A percentile compares a stretch with the other conserved stretches of the same genome.
phyloP scores from a whole-genome alignment of 441 rosid species.

The Erodium moschatum region DNA sequence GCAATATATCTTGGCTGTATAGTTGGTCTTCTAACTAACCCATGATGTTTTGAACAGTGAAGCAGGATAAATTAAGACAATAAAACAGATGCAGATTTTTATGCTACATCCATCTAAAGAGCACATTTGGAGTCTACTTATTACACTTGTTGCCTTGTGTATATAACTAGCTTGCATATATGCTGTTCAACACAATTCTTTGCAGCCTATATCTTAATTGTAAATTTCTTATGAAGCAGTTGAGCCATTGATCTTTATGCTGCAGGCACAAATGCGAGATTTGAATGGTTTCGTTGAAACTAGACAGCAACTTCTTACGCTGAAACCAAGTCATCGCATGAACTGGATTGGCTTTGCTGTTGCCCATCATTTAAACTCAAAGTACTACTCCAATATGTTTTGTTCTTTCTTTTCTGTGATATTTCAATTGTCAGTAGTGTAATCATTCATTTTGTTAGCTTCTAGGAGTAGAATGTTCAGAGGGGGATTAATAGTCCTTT shows the following conservation, averaged over 20 bases:
- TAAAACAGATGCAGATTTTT: not conserved
- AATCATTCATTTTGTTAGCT: not conserved
- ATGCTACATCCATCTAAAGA: not conserved
- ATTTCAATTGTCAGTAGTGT: not conserved
- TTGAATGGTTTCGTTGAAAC: conserved; percentile 95
- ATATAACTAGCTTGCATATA: conserved; percentile 5
- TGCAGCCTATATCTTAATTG: not conserved
- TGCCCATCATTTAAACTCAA: conserved; percentile 82
- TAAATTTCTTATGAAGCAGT: not conserved
- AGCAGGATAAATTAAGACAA: conserved; percentile 1
- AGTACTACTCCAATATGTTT: conserved; percentile 41
- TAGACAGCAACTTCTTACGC: conserved; percentile 83
- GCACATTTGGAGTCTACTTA: not conserved
- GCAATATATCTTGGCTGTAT: conserved; percentile 9
- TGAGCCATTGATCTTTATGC: conserved; percentile 15
- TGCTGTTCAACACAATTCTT: not conserved
- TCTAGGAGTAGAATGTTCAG: not conserved
- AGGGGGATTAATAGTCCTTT: not conserved
- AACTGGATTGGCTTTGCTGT: conserved; percentile 99
- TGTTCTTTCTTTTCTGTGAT: no score
- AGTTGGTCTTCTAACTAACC: not conserved
- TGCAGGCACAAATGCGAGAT: conserved; percentile 99
- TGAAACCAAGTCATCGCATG: conserved; percentile 98
- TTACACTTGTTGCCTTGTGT: not conserved
- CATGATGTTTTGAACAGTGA: not conserved